A percentile compares a stretch with the other conserved stretches of the same genome.
These are phyloP conservation scores for Pseudopediastrum boryanum DNA, from an alignment of 139 green algal species.

Conservation along the genomic window DNA sequence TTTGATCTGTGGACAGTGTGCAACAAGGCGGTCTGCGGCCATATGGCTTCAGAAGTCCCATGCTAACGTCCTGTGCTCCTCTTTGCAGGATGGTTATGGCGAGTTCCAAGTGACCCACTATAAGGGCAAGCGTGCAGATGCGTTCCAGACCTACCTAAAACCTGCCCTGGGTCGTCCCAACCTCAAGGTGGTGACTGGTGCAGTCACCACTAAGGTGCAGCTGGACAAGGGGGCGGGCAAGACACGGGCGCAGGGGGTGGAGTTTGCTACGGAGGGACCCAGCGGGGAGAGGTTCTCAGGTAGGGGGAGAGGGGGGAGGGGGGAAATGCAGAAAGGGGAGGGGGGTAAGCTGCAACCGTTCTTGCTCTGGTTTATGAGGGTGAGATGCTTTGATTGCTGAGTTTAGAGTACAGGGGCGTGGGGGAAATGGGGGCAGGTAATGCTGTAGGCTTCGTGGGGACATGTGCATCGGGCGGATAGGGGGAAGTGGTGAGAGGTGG, in stretches of 20 bases:
- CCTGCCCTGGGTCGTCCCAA: conserved; percentile 69
- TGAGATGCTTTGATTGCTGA: too few relatives aligned
- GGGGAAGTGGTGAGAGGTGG: too few relatives aligned
- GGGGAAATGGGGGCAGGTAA: too few relatives aligned
- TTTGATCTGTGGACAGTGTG: too few relatives aligned
- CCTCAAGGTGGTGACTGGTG: conserved; percentile 75
- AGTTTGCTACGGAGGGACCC: conserved; percentile 50
- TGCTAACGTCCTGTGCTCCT: conserved; percentile 10
- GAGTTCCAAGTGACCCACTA: conserved; percentile 88
- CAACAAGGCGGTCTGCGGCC: too few relatives aligned
- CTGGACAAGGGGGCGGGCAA: conserved; percentile 60
- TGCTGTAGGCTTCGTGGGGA: too few relatives aligned
- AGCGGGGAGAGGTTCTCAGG: not conserved
- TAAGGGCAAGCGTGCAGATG: conserved; percentile 74
- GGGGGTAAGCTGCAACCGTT: too few relatives aligned
- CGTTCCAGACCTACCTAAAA: conserved; percentile 79
- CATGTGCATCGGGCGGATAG: too few relatives aligned
- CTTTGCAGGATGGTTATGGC: conserved; percentile 75
- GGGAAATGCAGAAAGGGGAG: not conserved
- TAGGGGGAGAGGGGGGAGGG: not conserved
- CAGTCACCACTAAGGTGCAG: conserved; percentile 59
- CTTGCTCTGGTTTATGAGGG: too few relatives aligned
- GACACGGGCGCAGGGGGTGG: conserved; percentile 65
- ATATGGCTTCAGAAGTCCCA: too few relatives aligned
- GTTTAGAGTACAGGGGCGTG: too few relatives aligned